Evolutionary conservation across 257 asterid genomes (phyloP).

Genomic region (Datura wrightii): DNA sequence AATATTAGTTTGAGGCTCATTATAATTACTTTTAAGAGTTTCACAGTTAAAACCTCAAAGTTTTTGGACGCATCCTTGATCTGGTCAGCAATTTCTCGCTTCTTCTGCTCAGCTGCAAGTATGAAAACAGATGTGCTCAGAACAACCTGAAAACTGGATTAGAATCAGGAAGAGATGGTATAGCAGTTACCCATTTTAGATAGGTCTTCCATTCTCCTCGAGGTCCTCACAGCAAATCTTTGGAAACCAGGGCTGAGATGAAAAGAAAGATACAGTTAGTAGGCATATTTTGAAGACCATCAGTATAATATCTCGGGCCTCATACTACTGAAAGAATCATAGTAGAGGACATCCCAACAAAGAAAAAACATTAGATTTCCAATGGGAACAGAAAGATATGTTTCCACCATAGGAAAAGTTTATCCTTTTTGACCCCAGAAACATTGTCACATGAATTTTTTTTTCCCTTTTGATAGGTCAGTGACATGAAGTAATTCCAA

Average conservation of each 20-base stretch:
- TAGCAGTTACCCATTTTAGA: slow-evolving; percentile 53
- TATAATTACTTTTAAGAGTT: slow-evolving; percentile 8
- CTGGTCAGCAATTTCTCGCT: slow-evolving; percentile 62
- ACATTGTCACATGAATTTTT: background rate
- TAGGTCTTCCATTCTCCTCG: slow-evolving; percentile 62
- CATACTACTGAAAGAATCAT: background rate
- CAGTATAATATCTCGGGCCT: background rate
- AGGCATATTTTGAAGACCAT: background rate
- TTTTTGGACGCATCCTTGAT: slow-evolving; percentile 59
- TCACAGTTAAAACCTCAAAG: slow-evolving; percentile 47
- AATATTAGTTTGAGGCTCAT: background rate
- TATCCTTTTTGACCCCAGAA: background rate
- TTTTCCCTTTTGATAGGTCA: background rate
- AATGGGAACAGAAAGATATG: background rate
- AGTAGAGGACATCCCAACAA: background rate
- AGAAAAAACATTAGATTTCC: background rate
- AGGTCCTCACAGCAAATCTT: slow-evolving; percentile 87
- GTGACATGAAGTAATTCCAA: background rate
- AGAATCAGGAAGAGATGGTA: background rate
- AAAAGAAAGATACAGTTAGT: slow-evolving; percentile 7
- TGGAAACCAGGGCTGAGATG: slow-evolving; percentile 63
- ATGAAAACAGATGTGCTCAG: background rate
- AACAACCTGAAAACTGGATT: background rate
- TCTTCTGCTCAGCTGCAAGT: slow-evolving; percentile 66
- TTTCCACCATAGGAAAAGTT: background rate